phyloP scores from a whole-genome alignment of 108 stramenopile species.

The Cylindrotheca fusiformis region DNA sequence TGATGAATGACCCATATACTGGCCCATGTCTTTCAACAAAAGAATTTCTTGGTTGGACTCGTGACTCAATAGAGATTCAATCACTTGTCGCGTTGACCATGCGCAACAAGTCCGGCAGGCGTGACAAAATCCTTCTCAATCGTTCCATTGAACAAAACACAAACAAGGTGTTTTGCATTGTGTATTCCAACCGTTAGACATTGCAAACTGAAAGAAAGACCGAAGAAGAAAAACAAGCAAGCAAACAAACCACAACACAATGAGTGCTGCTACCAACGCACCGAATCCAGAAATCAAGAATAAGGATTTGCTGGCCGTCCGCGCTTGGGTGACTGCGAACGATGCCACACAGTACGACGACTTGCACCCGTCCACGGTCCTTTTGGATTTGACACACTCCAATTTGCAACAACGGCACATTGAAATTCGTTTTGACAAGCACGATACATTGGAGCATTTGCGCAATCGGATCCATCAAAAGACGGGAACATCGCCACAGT shows the following conservation, averaged over 20 bases:
- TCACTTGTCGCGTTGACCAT: no score
- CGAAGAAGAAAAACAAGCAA: no score
- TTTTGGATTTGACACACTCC: conserved; percentile 93
- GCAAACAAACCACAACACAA: neutral
- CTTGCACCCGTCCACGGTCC: conserved; percentile 23
- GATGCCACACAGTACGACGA: conserved; percentile 58
- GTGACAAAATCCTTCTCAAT: no score
- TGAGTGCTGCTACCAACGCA: conserved; percentile 3
- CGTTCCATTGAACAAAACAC: neutral
- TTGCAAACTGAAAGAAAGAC: no score
- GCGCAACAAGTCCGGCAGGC: no score
- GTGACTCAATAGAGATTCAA: no score
- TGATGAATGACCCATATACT: no score
- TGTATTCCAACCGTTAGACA: no score
- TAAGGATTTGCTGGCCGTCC: conserved; percentile 64
- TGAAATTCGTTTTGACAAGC: conserved; percentile 93
- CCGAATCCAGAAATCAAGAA: conserved; percentile 46
- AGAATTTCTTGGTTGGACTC: no score
- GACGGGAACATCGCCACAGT: conserved; percentile 88
- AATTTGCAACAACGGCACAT: conserved; percentile 90
- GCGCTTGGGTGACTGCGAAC: conserved; percentile 62
- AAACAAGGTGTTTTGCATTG: neutral
- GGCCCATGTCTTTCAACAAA: no score
- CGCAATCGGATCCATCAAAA: conserved; percentile 85
- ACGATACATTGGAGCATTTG: conserved; percentile 74